Conservation (phyloP, 2,329 filamentous ascomycete species). For the Bipolaris oryzae region DNA sequence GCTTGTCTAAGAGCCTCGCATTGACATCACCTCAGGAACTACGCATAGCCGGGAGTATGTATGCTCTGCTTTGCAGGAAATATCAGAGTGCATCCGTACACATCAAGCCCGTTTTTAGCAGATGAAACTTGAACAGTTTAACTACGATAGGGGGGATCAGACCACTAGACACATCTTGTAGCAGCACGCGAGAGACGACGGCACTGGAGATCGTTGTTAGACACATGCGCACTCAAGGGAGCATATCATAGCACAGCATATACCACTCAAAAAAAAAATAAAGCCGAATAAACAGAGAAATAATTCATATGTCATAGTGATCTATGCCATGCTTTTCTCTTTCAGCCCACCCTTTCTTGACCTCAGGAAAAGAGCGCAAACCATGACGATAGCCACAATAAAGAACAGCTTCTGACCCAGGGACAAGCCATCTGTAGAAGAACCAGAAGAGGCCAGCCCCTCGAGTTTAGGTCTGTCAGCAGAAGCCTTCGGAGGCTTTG, state of each 20-base stretch:
- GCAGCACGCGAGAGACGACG: not conserved
- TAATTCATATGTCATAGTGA: slow-evolving; percentile 15
- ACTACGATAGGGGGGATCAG: not conserved
- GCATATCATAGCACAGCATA: not conserved
- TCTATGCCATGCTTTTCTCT: slow-evolving; percentile 51
- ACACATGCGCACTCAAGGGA: not conserved
- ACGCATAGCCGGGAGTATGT: not conserved
- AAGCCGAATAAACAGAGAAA: slow-evolving; percentile 1
- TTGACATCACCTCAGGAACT: not conserved
- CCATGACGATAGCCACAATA: slow-evolving; percentile 51
- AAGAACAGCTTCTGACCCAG: slow-evolving; percentile 54
- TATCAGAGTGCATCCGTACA: not conserved
- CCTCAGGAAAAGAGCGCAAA: slow-evolving; percentile 51
- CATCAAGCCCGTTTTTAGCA: not conserved
- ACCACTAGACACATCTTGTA: not conserved
- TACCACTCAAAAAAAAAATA: not conserved
- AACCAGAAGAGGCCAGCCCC: slow-evolving; percentile 22
- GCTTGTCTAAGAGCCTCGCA: not conserved
- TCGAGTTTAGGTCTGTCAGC: slow-evolving; percentile 24
- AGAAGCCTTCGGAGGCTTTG: slow-evolving; percentile 28
- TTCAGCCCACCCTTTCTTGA: slow-evolving; percentile 40
- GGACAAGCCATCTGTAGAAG: slow-evolving; percentile 48
- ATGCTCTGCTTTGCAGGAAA: not conserved
- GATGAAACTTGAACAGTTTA: not conserved
- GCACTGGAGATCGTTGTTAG: not conserved